Evolutionary conservation across 2,329 filamentous ascomycete genomes (phyloP), one percentile per base, ranked within the genome.

Genomic region (Cadophora sp.): DNA sequence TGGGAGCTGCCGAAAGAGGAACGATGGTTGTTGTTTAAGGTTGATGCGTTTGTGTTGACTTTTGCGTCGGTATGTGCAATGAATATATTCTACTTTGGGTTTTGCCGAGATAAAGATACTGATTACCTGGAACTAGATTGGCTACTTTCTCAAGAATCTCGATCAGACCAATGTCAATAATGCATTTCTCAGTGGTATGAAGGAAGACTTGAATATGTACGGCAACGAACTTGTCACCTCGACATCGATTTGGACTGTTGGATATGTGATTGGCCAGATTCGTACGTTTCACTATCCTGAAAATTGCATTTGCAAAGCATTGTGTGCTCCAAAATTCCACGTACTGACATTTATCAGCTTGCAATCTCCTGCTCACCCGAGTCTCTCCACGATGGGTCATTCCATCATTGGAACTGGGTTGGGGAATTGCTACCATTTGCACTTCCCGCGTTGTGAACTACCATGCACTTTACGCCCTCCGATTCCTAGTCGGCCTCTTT

Each of bases 201-300:
- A 75, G 59, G 79, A 84, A 62, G 80, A 86, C 62, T 78, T 37
- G 80, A 81, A 46, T 1, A 76, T 86, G 48, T 83, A 84, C 68
- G 77, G 78, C 4, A 84, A 86, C 65, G 75, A 86, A 67, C 79
- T 85, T 16, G 84, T 85, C 68, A 83, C 83, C 64, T 83, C 85
- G 78, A 80, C 83, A 63, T 80, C 83, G 3, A 80, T 79, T 31
- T 87, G 83, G 83, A 86, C 83, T 0, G 80, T 84, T 1, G 85
- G 84, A 19, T 86, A 87, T 69, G 81, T 86, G 0, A 80, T 86
- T 60, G 83, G 83, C 3, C 79, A 85, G 65, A 80, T 86, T 14
- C 83, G 53, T 58, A 58, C 8, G 53, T 58, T 7, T 24, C 8
- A 37, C n/a, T n/a, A 4, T 22, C 6, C 14, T 40, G 37, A 12